Percentiles rank a stretch among this genome's conserved stretches.
Conservation (phyloP, 352 stramenopile species). For the Pythium folliculosum region DNA sequence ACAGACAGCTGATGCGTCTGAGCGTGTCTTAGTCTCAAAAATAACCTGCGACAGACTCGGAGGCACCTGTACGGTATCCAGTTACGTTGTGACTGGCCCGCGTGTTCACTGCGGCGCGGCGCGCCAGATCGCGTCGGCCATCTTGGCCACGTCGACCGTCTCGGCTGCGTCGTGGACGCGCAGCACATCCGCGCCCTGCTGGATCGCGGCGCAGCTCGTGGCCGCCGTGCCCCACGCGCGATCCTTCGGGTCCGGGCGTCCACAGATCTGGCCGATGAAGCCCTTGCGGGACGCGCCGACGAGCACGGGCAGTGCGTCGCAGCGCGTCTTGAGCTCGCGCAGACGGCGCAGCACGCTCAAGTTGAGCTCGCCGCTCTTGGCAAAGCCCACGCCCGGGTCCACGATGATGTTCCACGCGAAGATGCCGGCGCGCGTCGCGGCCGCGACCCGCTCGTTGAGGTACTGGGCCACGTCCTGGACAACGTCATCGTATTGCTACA, state of each 20-base stretch:
- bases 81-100: neutral
- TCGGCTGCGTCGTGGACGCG: conserved; percentile 95
- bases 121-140: conserved; percentile 93
- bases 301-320: conserved; percentile 55
- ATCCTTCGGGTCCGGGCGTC: conserved; percentile 77
- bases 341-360: conserved; percentile 89
- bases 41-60: conserved; percentile 9
- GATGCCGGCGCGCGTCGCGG: conserved; percentile 86
- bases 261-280: conserved; percentile 96
- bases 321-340: conserved; percentile 45
- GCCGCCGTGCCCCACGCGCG: conserved; percentile 93
- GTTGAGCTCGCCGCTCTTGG: conserved; percentile 93
- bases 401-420: conserved; percentile 94
- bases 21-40: conserved; percentile 13
- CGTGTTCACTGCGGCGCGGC: neutral
- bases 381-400: conserved; percentile 98
- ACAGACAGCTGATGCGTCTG: neutral
- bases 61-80: neutral
- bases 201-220: conserved; percentile 87
- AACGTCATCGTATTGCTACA: conserved; percentile 88
- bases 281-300: conserved; percentile 96
- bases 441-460: conserved; percentile 70
- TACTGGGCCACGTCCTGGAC: conserved; percentile 84
- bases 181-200: conserved; percentile 87
- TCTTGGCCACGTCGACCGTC: conserved; percentile 88